These are phyloP conservation scores for Wickerhamiella domercqiae DNA, from an alignment of 805 yeast species.

Conservation along the genomic window DNA sequence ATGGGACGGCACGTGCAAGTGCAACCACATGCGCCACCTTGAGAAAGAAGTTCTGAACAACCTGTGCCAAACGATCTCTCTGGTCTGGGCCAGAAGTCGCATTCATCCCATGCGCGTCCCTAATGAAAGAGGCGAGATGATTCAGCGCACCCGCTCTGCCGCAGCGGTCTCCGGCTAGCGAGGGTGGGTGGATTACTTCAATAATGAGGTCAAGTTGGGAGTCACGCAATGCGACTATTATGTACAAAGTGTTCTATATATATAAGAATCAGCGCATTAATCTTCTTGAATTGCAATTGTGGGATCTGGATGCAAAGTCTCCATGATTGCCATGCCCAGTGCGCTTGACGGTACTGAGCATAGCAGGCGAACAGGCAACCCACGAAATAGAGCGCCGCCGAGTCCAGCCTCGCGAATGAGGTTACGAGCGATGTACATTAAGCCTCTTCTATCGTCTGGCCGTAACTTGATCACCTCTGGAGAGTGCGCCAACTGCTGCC, in stretches of 20 bases:
- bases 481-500: conserved; percentile 30
- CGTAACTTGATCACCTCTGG: conserved; percentile 25
- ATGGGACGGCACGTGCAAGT: conserved; percentile 13
- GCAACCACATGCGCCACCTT: conserved; percentile 27
- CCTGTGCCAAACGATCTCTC: conserved; percentile 15
- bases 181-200: too few relatives aligned
- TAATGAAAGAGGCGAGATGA: too few relatives aligned
- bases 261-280: background rate
- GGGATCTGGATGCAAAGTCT: conserved; percentile 26
- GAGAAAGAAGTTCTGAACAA: conserved; percentile 26
- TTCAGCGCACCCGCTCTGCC: too few relatives aligned
- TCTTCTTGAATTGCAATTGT: conserved; percentile 14
- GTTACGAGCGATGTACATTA: conserved; percentile 23
- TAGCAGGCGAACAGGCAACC: conserved; percentile 25
- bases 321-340: conserved; percentile 28
- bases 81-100: background rate
- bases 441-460: conserved; percentile 26
- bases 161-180: too few relatives aligned
- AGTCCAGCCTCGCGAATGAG: conserved; percentile 26
- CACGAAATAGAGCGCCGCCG: conserved; percentile 23
- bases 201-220: too few relatives aligned
- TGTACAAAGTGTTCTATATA: too few relatives aligned
- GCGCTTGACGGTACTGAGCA: conserved; percentile 28
- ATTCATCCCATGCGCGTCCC: too few relatives aligned
- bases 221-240: too few relatives aligned